Evolutionary conservation across 306 rosid genomes (phyloP), one percentile per base, ranked within the genome.

Genomic region (Echinosophora koreensis): DNA sequence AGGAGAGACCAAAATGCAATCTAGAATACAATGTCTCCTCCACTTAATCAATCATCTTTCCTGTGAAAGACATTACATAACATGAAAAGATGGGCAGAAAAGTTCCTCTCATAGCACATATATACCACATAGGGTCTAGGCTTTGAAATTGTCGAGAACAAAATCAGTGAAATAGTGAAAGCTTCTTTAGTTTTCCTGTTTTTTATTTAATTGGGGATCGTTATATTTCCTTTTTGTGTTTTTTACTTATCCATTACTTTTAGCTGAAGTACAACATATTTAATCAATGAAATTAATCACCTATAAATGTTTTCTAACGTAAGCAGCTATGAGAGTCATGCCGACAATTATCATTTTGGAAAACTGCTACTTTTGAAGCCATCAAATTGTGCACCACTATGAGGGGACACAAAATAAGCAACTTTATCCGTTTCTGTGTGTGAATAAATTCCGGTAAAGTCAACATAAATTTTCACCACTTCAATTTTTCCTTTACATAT

Each of bases 81-180:
- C 82, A 74, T 10, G 69, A 78, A 78, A 69, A 74, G 77, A 82
- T 70, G 67, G 83, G 56, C 66, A 74, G 50, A 73, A 11, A 66
- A 81, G 69, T 57, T 57, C 59, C 62, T 69, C 50, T 52, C 68
- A 38, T 27, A 57, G 39, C 49, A 27, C 18, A 37, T 34, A 49
- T 11, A 42, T 42, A 2, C 3, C 44, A 39, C 44, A 18, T 66
- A 72, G 73, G 50, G 28, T 32, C 50, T 35, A 37, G 22, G 61
- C 67, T 71, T 62, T 57, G 30, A 73, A 76, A 30, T 77, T 76
- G 81, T 61, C 82, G 6, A 27, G 37, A 65, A 71, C 49, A 55
- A 69, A 74, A 70, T 63, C 61, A 51, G 49, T 18, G 65, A 17
- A 62, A 81, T 38, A 39, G 2, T 59, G 65, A 28, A 58, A 58